These are phyloP conservation scores for Neurospora sp. DNA, from an alignment of 2,329 filamentous ascomycete species.

Conservation along the genomic window DNA sequence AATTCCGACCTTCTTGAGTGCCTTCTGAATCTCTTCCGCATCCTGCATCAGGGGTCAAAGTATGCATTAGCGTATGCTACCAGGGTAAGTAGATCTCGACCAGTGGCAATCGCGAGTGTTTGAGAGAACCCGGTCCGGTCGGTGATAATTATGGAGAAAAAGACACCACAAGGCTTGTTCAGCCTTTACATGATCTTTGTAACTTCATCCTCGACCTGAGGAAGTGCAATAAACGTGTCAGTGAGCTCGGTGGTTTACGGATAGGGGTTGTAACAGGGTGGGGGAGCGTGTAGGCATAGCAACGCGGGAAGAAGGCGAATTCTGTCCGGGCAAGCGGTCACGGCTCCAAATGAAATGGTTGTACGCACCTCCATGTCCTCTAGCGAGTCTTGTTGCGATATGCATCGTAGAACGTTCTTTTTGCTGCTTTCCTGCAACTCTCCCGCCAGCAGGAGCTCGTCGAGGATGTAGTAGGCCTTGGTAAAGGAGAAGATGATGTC, in stretches of 20 bases:
- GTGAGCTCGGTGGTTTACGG: conserved; percentile 26
- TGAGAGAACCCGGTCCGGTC: conserved; percentile 3
- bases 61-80: conserved; percentile 17
- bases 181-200: conserved; percentile 72
- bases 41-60: conserved; percentile 20
- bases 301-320: background rate
- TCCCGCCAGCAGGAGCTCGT: conserved; percentile 88
- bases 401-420: conserved; percentile 94
- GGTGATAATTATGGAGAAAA: conserved; percentile 8
- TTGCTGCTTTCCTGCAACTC: conserved; percentile 99
- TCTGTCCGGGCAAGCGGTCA: background rate
- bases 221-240: conserved; percentile 37
- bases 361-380: conserved; percentile 97
- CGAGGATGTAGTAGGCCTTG: conserved; percentile 98
- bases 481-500: conserved; percentile 99
- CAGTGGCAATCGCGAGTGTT: conserved; percentile 3
- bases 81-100: conserved; percentile 2
- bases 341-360: conserved; percentile 2
- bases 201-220: conserved; percentile 80
- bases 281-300: conserved; percentile 1
- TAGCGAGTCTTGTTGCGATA: conserved; percentile 91
- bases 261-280: conserved; percentile 1
- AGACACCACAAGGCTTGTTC: conserved; percentile 10
- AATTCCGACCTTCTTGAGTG: conserved; percentile 31
- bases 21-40: conserved; percentile 25